Base-by-base conservation (phyloP, 805 yeast genomes). In the Candida loeiensis region DNA sequence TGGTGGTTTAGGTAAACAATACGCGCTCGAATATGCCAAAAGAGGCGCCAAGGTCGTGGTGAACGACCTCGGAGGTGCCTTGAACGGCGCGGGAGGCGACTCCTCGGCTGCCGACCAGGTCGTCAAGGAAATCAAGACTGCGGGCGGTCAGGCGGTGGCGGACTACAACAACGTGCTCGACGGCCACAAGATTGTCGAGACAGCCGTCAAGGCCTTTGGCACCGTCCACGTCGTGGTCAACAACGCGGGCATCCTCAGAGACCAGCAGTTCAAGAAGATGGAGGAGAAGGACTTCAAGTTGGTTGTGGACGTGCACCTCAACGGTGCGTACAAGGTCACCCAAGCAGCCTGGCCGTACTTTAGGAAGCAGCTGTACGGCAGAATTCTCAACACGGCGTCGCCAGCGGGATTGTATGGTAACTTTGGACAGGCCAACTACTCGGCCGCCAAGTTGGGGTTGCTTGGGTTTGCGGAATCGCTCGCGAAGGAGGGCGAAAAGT, bases 321-420 rank as follows among this genome's bases (percentile, higher is more conserved):
- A 79, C 53, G 98, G 97, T 53, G 86, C 96, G 12, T 91, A 76
- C 66, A 80, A 79, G 66, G 79, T 86, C 40, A 81, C 95, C 33
- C 75, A 76, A 51, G 90, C 95, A 16, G 96, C 96, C 28, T 91
- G 98, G 98, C 89, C 91, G 6, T 73, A 84, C 58, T 78, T 91
- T 71, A 79, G 79, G 59, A 66, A 85, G 48, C 97, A 93, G 64
- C 77, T 79, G 45, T 91, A 73, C 57, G 99, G 99, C 48, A 76
- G 98, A 53, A 76, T 91, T 52, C 66, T 91, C 54, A 90, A 88
- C 74, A 90, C 97, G n/a, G 80, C 95, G 19, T 89, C 96, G 3
- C 96, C 98, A 3, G 98, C 98, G 25, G 99, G 99, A 16, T 73
- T 91, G 49, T 91, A 84, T 61, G 99, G 99, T 46, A 89, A 89